Evolutionary conservation across 2,329 filamentous ascomycete species (phyloP).

Genomic region (Sclerotinia nivalis): DNA sequence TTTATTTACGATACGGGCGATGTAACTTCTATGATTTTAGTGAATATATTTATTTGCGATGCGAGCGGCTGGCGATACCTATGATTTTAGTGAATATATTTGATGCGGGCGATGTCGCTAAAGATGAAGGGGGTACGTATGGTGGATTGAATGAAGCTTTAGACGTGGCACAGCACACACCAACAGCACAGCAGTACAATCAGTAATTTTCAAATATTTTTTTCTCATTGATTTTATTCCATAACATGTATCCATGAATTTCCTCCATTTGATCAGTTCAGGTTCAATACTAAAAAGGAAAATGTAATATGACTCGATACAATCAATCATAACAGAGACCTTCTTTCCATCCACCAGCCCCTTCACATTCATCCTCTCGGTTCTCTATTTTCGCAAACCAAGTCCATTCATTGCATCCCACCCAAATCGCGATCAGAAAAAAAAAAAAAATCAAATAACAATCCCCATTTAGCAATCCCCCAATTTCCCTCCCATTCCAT

Average conservation of each 20-base stretch:
- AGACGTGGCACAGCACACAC: neutral
- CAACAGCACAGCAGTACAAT: neutral
- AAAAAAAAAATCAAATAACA: neutral
- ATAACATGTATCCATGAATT: neutral
- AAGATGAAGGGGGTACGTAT: constrained; percentile 4
- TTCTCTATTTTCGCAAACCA: constrained; percentile 6
- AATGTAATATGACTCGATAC: constrained; percentile 6
- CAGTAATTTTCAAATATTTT: neutral
- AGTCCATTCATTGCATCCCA: constrained; percentile 2
- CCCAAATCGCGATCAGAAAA: constrained; percentile 12
- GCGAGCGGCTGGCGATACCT: too few species aligned
- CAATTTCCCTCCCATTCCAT: neutral
- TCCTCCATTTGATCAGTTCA: neutral
- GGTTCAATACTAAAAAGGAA: neutral
- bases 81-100: too few species aligned
- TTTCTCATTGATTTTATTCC: neutral
- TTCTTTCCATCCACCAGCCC: neutral
- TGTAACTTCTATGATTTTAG: too few species aligned
- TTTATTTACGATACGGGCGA: too few species aligned
- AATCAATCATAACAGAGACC: constrained; percentile 12
- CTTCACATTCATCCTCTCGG: neutral
- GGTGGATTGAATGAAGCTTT: too few species aligned
- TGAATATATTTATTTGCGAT: too few species aligned
- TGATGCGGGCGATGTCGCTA: neutral
- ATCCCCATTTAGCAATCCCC: constrained; percentile 3